phyloP scores from a whole-genome alignment of 495 filamentous ascomycete species.

The Xylaria bambusicola region DNA sequence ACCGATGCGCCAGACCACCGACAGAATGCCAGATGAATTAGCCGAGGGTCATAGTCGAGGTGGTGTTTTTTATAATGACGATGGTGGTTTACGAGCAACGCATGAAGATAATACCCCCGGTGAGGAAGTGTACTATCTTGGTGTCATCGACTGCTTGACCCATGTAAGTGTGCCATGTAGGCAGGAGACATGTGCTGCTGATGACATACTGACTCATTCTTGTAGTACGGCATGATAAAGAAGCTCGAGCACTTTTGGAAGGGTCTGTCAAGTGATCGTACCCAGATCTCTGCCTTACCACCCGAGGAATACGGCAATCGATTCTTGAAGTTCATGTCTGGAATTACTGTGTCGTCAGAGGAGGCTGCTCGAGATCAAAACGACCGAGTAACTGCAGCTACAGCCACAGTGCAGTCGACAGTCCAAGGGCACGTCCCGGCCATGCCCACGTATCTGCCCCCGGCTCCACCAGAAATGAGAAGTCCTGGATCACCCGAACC shows the following conservation, averaged over 20 bases:
- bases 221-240: slow-evolving; percentile 83
- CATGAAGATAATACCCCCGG: slow-evolving; percentile 83
- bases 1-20: slow-evolving; percentile 81
- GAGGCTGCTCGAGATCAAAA: slow-evolving; percentile 69
- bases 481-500: slow-evolving; percentile 49
- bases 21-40: slow-evolving; percentile 84
- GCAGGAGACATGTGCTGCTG: slow-evolving; percentile 33
- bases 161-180: slow-evolving; percentile 63
- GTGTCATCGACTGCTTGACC: slow-evolving; percentile 96
- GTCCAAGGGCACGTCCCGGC: slow-evolving; percentile 34
- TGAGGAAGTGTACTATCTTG: slow-evolving; percentile 95
- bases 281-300: slow-evolving; percentile 90
- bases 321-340: slow-evolving; percentile 89
- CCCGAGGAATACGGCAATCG: slow-evolving; percentile 90
- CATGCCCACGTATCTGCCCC: slow-evolving; percentile 46
- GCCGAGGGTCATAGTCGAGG: slow-evolving; percentile 57
- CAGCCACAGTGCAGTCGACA: slow-evolving; percentile 38
- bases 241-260: slow-evolving; percentile 92
- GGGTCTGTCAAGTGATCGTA: slow-evolving; percentile 76
- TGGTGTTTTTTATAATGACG: slow-evolving; percentile 78
- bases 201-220: slow-evolving; percentile 3
- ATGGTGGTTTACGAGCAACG: slow-evolving; percentile 91
- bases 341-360: slow-evolving; percentile 85
- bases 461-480: slow-evolving; percentile 43
- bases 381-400: slow-evolving; percentile 46